Percentiles rank a stretch among this genome's conserved stretches.
Conservation (phyloP, 2,329 filamentous ascomycete genomes). For the Sclerotinia spermophila region DNA sequence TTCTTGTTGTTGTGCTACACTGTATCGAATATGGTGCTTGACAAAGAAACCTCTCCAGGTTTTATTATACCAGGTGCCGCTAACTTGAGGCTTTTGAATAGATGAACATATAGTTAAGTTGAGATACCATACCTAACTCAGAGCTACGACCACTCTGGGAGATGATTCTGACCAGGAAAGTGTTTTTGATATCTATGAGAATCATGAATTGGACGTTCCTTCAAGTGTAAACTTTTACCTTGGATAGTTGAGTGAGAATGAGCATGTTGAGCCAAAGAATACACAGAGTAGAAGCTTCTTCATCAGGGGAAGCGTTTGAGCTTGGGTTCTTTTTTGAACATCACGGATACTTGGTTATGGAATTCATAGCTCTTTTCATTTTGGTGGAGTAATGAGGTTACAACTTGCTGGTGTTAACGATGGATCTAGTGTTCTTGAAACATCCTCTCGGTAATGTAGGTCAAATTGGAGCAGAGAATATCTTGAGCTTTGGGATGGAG, state of each 20-base stretch:
- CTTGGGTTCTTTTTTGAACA: not conserved
- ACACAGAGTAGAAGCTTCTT: not conserved
- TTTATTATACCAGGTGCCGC: not conserved
- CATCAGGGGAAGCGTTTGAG: not conserved
- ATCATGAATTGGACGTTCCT: not conserved
- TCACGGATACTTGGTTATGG: not conserved
- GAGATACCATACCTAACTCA: not conserved
- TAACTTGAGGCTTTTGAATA: not conserved
- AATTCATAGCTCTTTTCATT: too few species aligned
- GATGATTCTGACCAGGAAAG: not conserved
- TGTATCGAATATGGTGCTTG: fast-evolving
- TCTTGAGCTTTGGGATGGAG: not conserved
- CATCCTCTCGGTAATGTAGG: not conserved
- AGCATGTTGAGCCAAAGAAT: not conserved
- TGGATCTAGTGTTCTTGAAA: not conserved
- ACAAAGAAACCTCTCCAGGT: fast-evolving
- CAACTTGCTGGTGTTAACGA: too few species aligned
- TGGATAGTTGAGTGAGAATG: not conserved
- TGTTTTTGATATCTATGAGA: not conserved
- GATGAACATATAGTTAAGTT: not conserved
- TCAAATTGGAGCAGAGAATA: not conserved
- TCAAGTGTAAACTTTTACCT: not conserved
- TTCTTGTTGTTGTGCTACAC: not conserved
- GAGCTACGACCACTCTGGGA: not conserved
- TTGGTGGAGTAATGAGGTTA: not conserved